Evolutionary conservation across 2,329 filamentous ascomycete species (phyloP), one percentile per base, ranked within the genome.

Genomic region (Cryphonectria nitschkei): DNA sequence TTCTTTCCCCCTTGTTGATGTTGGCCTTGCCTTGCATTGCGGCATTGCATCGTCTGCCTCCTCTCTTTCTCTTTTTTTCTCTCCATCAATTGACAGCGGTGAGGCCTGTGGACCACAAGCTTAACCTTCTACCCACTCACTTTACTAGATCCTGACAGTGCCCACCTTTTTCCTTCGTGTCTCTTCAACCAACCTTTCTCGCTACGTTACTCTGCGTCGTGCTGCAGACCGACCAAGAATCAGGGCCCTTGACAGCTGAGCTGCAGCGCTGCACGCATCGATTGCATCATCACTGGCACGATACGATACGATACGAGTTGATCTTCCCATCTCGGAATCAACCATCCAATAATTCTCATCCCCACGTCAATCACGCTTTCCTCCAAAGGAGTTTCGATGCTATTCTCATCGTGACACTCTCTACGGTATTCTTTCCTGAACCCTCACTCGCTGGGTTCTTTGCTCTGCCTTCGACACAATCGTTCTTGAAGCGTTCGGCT

Each of bases 271-370:
- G 54, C 54, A 58, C 7, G 29, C 54, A 58, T 34, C 54, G 16
- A 58, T 58, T 58, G 54, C 54, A 58, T 58, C 54, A 58, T 58
- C 13, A 58, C 54, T 32, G 52, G 52, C 6, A 56, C n/a, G 32
- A 61, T 37, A 37, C 34, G 58, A 58, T 8, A 61, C 58, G 58
- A 61, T n/a, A 50, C 22, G 58, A 61, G 58, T 61, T 19, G 5
- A 19, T 50, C 46, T 50, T n/a, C 29, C n/a, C 58, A 61, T 61
- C 22, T 61, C 5, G 6, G 34, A 11, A 8, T 19, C 54, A 58
- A 14, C 54, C 26, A 19, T 34, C 29, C 54, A 32, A 34, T 11
- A 34, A 34, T 6, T 32, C 34, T 29, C 54, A 29, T 34, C 54
- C 26, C 9, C 29, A 4, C 54, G 5, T n/a, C 34, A 16, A 37